Base-by-base conservation (phyloP, 192 early-diverging fungal species). In the Umbelopsis vinacea region DNA sequence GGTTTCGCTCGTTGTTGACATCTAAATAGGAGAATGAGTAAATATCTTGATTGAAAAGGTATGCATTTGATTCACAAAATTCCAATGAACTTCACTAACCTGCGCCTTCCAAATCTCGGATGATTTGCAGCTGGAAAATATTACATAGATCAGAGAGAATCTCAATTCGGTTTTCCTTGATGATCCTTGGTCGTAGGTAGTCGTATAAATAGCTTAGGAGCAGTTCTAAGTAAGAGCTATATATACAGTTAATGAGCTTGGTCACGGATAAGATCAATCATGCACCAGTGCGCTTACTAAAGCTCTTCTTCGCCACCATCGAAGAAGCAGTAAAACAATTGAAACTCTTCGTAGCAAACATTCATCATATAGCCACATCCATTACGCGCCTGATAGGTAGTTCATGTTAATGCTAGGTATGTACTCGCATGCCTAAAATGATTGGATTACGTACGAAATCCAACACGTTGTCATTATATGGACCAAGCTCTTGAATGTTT, bases 321-420 rank as follows among this genome's bases (percentile, higher is more conserved):
- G 71, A 98, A 98, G 67, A 94, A 94, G 19, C 91, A 89, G 53
- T 81, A 83, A 78, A 93, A 96, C 33, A 98, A 83, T 1, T 85
- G 81, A 70, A 85, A 88, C 76, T 98, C 97, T 63, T 97, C 95
- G 14, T 85, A 84, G 70, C 92, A 98, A 26, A 96, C 82, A 66
- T 87, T 82, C 77, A 94, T 88, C 75, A 97, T 80, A 73, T 95
- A 98, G 2, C 91, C 94, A 66, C 92, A 92, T 66, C 95, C 94
- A 73, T 88, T 89, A 38, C 86, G 78, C 4, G 91, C 83, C 94
- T 91, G 40, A 12, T 40, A 40, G 3, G 11, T 43, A 75, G 0
- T 67, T 22, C 5, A 46, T 40, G 46, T n/a, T 35, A 26, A 46
- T 0, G 19, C n/a, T 74, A 50, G 2, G 38, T 17, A 24, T 12